Percentiles rank a stretch among this genome's conserved stretches.
phyloP scores from a whole-genome alignment of 106 monocot species.

The Vanilla planifolia region DNA sequence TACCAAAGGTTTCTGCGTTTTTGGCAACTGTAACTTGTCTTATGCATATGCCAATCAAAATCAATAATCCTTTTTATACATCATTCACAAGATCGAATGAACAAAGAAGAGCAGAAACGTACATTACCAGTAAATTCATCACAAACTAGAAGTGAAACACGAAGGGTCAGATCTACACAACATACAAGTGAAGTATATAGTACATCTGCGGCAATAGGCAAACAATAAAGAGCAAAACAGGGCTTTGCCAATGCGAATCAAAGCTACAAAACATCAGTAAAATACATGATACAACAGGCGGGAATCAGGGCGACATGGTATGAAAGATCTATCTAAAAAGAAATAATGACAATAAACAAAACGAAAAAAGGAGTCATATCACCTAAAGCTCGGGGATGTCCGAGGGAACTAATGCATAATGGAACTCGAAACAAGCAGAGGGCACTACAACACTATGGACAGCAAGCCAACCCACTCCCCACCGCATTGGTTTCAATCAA shows the following conservation, averaged over 20 bases:
- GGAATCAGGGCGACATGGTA: neutral
- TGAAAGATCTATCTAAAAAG: neutral
- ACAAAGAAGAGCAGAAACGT: too few relatives aligned
- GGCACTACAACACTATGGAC: constrained; percentile 8
- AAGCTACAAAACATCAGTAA: neutral
- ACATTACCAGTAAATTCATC: too few relatives aligned
- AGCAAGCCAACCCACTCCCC: neutral
- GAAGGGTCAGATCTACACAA: too few relatives aligned
- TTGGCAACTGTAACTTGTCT: too few relatives aligned
- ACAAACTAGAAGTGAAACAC: too few relatives aligned
- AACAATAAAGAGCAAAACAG: neutral
- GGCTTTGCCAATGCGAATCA: neutral
- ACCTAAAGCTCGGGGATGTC: neutral
- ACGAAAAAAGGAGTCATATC: neutral
- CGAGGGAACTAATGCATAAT: constrained; percentile 1
- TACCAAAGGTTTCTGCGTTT: too few relatives aligned
- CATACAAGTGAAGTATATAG: too few relatives aligned
- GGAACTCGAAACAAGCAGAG: neutral
- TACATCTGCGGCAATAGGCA: neutral
- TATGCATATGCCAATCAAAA: too few relatives aligned
- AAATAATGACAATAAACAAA: neutral
- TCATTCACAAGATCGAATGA: too few relatives aligned
- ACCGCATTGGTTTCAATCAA: constrained; percentile 4
- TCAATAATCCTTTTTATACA: too few relatives aligned
- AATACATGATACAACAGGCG: neutral